Percentiles rank a stretch among this genome's conserved stretches.
Conservation (phyloP, 2,329 filamentous ascomycete species). For the Aspergillus terreus region DNA sequence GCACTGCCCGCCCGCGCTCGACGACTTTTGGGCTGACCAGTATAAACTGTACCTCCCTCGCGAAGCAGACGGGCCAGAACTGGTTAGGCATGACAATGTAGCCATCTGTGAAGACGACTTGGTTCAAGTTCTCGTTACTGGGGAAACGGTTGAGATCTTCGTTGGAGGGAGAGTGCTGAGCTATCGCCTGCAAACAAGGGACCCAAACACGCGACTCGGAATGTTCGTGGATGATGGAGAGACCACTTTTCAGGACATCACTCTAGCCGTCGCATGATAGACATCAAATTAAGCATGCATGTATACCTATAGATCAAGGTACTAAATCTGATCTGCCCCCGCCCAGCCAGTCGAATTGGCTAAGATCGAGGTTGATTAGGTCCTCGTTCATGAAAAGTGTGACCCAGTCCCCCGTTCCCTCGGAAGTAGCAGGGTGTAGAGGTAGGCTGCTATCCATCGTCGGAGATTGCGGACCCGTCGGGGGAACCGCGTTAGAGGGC, state of each 20-base stretch:
- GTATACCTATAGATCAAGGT: not conserved
- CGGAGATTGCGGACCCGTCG: not conserved
- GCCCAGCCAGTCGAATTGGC: not conserved
- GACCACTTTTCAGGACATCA: too few relatives aligned
- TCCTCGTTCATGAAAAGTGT: not conserved
- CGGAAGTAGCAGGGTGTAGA: not conserved
- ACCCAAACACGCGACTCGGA: too few relatives aligned
- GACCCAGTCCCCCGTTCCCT: not conserved
- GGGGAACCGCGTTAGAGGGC: not conserved
- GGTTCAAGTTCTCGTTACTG: too few relatives aligned
- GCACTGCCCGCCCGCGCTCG: not conserved
- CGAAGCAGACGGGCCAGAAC: not conserved
- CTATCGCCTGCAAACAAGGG: too few relatives aligned
- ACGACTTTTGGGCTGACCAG: slow-evolving; percentile 1
- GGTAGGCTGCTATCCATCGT: not conserved
- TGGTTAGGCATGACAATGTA: not conserved
- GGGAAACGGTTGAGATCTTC: too few relatives aligned
- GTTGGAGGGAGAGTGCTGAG: too few relatives aligned
- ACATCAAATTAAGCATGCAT: not conserved
- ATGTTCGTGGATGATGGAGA: too few relatives aligned
- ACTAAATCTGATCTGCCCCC: not conserved
- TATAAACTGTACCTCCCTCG: slow-evolving; percentile 1
- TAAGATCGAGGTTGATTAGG: not conserved
- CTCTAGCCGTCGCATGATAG: too few relatives aligned
- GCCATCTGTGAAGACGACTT: too few relatives aligned